Conservation (phyloP, 139 green algal species). For the Zygnema circumcarinatum region DNA sequence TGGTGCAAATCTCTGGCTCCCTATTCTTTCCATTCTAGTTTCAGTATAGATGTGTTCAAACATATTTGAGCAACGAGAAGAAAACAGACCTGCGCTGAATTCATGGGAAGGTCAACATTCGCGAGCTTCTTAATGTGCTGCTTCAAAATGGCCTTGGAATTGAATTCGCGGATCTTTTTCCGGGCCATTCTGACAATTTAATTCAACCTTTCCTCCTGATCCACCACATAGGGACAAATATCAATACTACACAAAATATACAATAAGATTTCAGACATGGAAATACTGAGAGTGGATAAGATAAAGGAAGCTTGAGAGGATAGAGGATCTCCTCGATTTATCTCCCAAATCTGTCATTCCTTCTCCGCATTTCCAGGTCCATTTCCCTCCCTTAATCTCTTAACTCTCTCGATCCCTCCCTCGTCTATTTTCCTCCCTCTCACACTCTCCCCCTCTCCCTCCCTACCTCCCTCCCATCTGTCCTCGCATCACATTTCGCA, state of each 20-base stretch:
- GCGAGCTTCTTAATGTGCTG: slow-evolving; percentile 74
- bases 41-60: no score
- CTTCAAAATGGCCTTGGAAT: slow-evolving; percentile 84
- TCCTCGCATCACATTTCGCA: background rate
- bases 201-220: no score
- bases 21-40: no score
- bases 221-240: no score
- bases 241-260: no score
- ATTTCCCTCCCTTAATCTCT: background rate
- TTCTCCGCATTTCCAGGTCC: background rate
- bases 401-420: background rate
- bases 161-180: slow-evolving; percentile 85
- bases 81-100: slow-evolving; percentile 68
- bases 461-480: background rate
- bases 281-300: no score
- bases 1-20: no score
- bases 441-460: background rate
- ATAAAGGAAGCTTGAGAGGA: no score
- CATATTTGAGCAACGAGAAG: background rate
- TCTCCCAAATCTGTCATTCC: background rate
- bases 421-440: background rate
- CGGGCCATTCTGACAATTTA: no score
- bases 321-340: no score
- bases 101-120: slow-evolving; percentile 74
- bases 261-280: no score